Percentiles rank a stretch among this genome's conserved stretches.
These are phyloP conservation scores for Aspergillus conjunctus DNA, from an alignment of 495 filamentous ascomycete species.

Conservation along the genomic window DNA sequence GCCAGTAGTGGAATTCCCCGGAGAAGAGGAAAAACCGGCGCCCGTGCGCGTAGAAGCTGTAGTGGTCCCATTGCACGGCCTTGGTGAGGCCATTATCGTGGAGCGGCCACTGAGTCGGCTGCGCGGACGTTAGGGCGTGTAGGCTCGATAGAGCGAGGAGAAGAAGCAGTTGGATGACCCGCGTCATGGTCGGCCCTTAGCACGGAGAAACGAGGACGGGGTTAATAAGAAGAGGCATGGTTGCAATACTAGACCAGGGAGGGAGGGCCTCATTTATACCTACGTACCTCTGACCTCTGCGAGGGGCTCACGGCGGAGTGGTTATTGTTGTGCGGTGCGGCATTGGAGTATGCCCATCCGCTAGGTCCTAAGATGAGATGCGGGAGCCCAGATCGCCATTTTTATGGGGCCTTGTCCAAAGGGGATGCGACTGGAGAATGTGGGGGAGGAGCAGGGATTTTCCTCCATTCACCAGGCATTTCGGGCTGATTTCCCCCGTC, in stretches of 20 bases:
- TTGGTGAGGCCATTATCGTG: slow-evolving; percentile 54
- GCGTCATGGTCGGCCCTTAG: slow-evolving; percentile 19
- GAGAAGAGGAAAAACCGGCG: slow-evolving; percentile 61
- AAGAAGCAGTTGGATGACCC: slow-evolving; percentile 17
- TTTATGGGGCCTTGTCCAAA: not conserved
- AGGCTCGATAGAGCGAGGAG: slow-evolving; percentile 23
- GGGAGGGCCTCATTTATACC: not conserved
- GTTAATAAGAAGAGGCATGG: not conserved
- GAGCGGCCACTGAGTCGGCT: slow-evolving; percentile 48
- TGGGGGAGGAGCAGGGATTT: slow-evolving; percentile 17
- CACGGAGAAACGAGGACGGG: not conserved
- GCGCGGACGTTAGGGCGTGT: slow-evolving; percentile 21
- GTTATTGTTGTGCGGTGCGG: too few species aligned
- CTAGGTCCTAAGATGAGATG: not conserved
- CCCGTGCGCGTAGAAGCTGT: slow-evolving; percentile 58
- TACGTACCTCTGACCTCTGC: too few species aligned
- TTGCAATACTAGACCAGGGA: not conserved
- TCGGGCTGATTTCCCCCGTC: slow-evolving; percentile 19
- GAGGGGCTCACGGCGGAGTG: not conserved
- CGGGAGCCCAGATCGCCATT: not conserved
- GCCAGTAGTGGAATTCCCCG: slow-evolving; percentile 65
- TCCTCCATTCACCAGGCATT: slow-evolving; percentile 24
- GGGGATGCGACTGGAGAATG: not conserved
- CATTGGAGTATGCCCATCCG: too few species aligned
- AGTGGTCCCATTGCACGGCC: slow-evolving; percentile 59